A percentile compares a stretch with the other conserved stretches of the same genome.
phyloP scores from a whole-genome alignment of 2,329 filamentous ascomycete genomes.

The Ceratocystis ficicola region DNA sequence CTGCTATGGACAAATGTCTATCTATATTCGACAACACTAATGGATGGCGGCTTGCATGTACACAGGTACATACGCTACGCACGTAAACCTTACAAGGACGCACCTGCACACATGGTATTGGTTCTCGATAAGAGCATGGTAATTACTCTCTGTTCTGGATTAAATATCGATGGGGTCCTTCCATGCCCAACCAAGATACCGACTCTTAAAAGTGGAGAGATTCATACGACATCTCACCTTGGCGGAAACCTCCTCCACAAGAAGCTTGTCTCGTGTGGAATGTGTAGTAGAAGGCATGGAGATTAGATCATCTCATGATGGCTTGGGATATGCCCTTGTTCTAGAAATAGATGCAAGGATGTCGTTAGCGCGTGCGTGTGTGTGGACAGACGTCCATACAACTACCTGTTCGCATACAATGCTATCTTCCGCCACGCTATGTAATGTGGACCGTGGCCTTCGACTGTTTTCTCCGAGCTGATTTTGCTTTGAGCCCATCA shows the following conservation, averaged over 20 bases:
- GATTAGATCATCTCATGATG: slow-evolving; percentile 5
- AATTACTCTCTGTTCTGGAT: too few relatives aligned
- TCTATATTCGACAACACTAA: not conserved
- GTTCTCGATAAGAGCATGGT: too few relatives aligned
- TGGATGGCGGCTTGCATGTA: not conserved
- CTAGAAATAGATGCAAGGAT: slow-evolving; percentile 1
- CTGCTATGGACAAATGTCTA: not conserved
- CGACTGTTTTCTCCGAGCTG: not conserved
- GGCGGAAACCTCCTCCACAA: not conserved
- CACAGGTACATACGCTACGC: not conserved
- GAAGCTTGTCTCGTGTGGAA: not conserved
- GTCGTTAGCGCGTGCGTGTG: not conserved
- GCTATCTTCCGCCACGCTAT: not conserved
- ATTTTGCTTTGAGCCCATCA: too few relatives aligned
- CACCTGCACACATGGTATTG: not conserved
- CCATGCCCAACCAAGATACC: not conserved
- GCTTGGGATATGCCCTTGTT: slow-evolving; percentile 3
- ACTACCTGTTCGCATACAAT: not conserved
- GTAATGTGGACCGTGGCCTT: too few relatives aligned
- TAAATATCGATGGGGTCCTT: not conserved
- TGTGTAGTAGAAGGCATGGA: not conserved
- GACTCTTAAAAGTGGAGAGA: not conserved
- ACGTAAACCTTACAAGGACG: not conserved
- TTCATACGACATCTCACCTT: not conserved
- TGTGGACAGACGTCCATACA: not conserved